Evolutionary conservation across 306 rosid species (phyloP).

Genomic region (Vicia faba): DNA sequence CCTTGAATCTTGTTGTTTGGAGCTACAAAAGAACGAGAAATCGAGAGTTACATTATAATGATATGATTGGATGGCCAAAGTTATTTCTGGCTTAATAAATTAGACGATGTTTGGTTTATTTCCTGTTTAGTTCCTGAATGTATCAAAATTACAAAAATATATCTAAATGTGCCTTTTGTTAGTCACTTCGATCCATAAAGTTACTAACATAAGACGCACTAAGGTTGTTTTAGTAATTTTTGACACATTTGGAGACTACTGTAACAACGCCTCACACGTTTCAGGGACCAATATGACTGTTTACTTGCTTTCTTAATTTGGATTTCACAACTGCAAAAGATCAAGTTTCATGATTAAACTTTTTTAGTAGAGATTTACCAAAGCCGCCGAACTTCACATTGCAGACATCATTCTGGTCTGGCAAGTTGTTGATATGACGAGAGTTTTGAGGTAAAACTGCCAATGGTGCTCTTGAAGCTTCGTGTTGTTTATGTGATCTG

Average conservation of each 20-base stretch:
- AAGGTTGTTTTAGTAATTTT: neutral
- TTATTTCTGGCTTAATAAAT: slow-evolving; percentile 27
- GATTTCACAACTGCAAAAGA: slow-evolving; percentile 34
- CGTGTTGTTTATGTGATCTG: slow-evolving; percentile 62
- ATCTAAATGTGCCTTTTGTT: neutral
- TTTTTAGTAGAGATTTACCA: slow-evolving; percentile 51
- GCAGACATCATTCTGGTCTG: slow-evolving; percentile 50
- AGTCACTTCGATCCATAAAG: neutral
- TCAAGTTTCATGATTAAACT: slow-evolving; percentile 22
- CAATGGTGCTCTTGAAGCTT: slow-evolving; percentile 68
- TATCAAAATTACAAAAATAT: neutral
- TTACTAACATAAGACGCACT: neutral
- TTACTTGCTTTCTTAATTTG: slow-evolving; percentile 35
- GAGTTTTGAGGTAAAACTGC: slow-evolving; percentile 80
- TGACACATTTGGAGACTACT: neutral
- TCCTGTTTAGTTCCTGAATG: neutral
- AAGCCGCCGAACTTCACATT: slow-evolving; percentile 45
- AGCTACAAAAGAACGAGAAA: slow-evolving; percentile 48
- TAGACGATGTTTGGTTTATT: neutral
- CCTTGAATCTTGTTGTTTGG: slow-evolving; percentile 63
- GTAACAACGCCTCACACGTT: neutral
- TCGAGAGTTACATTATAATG: slow-evolving; percentile 35
- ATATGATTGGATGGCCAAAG: slow-evolving; percentile 17
- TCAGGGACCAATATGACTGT: neutral
- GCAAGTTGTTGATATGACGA: slow-evolving; percentile 52